Percentiles rank a stretch among this genome's conserved stretches.
Conservation (phyloP, 352 stramenopile genomes). For the Pythium aristosporum region DNA sequence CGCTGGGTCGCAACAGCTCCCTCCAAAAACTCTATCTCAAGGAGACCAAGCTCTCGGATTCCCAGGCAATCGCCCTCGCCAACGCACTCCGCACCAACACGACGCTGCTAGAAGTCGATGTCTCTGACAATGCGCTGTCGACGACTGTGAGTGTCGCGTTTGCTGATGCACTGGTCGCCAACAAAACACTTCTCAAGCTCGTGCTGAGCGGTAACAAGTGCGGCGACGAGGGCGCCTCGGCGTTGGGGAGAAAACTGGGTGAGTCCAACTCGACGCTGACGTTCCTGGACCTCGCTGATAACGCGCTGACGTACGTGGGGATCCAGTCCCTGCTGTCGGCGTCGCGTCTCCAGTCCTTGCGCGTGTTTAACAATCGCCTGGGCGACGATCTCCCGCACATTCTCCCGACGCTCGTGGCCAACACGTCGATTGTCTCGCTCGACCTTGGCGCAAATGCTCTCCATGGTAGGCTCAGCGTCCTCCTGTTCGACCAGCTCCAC, state of each 20-base stretch:
- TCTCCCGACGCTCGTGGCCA: slow-evolving; percentile 47
- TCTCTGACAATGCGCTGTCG: slow-evolving; percentile 71
- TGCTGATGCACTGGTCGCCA: slow-evolving; percentile 41
- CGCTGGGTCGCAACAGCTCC: slow-evolving; percentile 57
- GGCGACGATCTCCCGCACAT: slow-evolving; percentile 46
- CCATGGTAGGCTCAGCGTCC: slow-evolving; percentile 55
- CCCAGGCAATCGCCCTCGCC: slow-evolving; percentile 39
- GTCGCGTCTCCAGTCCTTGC: slow-evolving; percentile 52
- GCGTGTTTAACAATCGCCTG: slow-evolving; percentile 80
- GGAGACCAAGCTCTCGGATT: slow-evolving; percentile 57
- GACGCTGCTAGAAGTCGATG: slow-evolving; percentile 54
- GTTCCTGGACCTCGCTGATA: slow-evolving; percentile 73
- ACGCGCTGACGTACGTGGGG: slow-evolving; percentile 46
- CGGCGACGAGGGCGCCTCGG: slow-evolving; percentile 43
- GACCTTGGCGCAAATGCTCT: slow-evolving; percentile 72
- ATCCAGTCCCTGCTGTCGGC: slow-evolving; percentile 47
- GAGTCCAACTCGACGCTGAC: slow-evolving; percentile 40
- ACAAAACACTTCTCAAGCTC: slow-evolving; percentile 45
- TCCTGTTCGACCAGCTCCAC: slow-evolving; percentile 68
- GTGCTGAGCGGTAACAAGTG: slow-evolving; percentile 63
- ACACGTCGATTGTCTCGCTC: slow-evolving; percentile 57
- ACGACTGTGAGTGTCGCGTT: slow-evolving; percentile 35
- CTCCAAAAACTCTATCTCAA: slow-evolving; percentile 65
- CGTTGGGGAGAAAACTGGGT: slow-evolving; percentile 37
- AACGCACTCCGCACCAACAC: slow-evolving; percentile 47